These are phyloP conservation scores for Kitagawia praeruptora DNA, from an alignment of 129 eudicot genomes.

Conservation along the genomic window DNA sequence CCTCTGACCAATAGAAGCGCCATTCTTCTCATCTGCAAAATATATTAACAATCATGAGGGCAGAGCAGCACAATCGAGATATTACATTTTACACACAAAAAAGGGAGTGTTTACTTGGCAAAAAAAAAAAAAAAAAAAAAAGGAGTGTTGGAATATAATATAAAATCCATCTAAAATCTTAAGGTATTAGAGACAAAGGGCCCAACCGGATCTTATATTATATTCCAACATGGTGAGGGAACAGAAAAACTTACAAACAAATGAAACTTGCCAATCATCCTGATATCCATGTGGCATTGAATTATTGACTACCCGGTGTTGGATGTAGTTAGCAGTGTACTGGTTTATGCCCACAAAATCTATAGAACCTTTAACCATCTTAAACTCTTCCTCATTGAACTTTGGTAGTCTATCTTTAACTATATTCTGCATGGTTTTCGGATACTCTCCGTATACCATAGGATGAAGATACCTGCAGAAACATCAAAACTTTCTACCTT, in stretches of 20 bases:
- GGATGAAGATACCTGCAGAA: conserved; percentile 73
- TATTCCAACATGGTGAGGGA: neutral
- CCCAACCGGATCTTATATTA: no score
- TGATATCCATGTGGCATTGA: conserved; percentile 60
- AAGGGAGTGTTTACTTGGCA: no score
- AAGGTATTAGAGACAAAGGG: no score
- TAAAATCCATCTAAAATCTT: no score
- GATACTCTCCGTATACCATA: conserved; percentile 75
- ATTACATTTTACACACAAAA: no score
- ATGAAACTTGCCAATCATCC: conserved; percentile 70
- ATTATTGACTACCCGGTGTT: conserved; percentile 20
- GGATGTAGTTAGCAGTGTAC: conserved; percentile 78
- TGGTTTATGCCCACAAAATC: conserved; percentile 85
- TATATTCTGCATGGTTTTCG: conserved; percentile 69
- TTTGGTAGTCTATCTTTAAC: conserved; percentile 73
- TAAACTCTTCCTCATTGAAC: conserved; percentile 52
- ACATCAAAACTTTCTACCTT: neutral
- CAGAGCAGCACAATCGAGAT: neutral
- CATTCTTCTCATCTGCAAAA: conserved; percentile 50
- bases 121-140: no score
- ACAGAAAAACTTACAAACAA: conserved; percentile 51
- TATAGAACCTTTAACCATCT: conserved; percentile 74
- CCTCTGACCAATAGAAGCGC: conserved; percentile 76
- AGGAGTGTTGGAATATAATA: no score
- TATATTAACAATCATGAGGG: neutral